Evolutionary conservation across 2,329 filamentous ascomycete species (phyloP).

Genomic region (Sarocladium kiliense): DNA sequence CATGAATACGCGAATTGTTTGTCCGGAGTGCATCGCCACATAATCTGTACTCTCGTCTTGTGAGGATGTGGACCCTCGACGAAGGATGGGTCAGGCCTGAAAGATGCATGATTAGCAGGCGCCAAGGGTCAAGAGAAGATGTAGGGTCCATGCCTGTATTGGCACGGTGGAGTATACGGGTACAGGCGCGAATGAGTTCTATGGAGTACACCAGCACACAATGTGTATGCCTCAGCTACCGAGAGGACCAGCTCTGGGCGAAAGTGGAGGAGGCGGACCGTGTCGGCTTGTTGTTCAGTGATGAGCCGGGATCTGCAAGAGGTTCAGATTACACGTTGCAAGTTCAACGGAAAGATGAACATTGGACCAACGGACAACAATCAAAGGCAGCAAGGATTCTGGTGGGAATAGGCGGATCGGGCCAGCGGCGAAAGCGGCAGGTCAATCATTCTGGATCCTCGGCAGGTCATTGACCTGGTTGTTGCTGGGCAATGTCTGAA

Average conservation of each 20-base stretch:
- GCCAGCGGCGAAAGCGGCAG: conserved; percentile 9
- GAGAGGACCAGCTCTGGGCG: not conserved
- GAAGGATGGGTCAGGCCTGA: conserved; percentile 7
- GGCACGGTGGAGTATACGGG: not conserved
- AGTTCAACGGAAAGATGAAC: not conserved
- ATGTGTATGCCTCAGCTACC: not conserved
- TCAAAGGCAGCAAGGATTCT: not conserved
- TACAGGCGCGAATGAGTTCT: not conserved
- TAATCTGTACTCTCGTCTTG: too few species aligned
- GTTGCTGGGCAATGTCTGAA: not conserved
- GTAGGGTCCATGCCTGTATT: conserved; percentile 1
- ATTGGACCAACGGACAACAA: not conserved
- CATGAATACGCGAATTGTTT: too few species aligned
- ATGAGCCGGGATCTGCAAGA: conserved; percentile 3
- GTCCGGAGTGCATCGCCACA: too few species aligned
- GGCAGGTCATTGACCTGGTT: not conserved
- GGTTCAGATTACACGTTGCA: not conserved
- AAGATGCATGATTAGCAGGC: conserved; percentile 9
- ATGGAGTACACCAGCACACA: not conserved
- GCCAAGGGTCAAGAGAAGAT: not conserved
- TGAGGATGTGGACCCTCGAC: not conserved
- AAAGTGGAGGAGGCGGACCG: conserved; percentile 5
- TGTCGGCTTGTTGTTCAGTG: not conserved
- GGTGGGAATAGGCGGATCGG: conserved; percentile 7
- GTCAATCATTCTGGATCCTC: not conserved